phyloP scores from a whole-genome alignment of 768 basidiomycete genomes.

The Mycena amicta region DNA sequence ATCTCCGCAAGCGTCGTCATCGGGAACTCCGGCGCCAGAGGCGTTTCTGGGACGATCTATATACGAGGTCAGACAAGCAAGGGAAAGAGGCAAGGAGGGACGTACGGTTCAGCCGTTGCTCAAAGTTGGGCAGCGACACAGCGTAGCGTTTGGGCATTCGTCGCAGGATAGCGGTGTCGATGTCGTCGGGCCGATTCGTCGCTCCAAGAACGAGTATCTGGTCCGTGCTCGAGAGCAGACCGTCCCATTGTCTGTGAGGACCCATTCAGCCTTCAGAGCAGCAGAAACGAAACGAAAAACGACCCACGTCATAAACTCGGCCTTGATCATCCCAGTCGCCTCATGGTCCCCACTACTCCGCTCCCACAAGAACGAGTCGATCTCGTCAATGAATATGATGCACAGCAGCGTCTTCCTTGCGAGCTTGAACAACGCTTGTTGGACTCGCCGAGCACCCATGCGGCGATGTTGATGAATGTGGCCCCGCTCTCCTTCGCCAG shows the following conservation, averaged over 20 bases:
- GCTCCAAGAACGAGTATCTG: conserved; percentile 91
- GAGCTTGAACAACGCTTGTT: conserved; percentile 94
- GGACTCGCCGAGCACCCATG: conserved; percentile 82
- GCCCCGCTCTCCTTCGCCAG: conserved; percentile 97
- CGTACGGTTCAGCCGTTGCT: conserved; percentile 85
- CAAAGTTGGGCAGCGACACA: conserved; percentile 73
- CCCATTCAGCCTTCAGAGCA: neutral
- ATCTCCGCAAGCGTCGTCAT: conserved; percentile 63
- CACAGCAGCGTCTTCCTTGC: conserved; percentile 91
- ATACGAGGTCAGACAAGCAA: neutral
- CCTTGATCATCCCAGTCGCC: conserved; percentile 98
- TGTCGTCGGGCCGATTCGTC: conserved; percentile 93
- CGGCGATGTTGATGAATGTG: conserved; percentile 89
- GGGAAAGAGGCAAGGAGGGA: conserved; percentile 55
- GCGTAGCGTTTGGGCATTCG: conserved; percentile 98
- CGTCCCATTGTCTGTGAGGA: conserved; percentile 83
- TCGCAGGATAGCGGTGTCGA: conserved; percentile 82
- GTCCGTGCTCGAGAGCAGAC: conserved; percentile 77
- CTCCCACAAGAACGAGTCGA: conserved; percentile 92
- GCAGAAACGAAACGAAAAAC: neutral
- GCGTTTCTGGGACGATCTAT: conserved; percentile 85
- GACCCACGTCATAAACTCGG: conserved; percentile 30
- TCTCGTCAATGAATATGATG: conserved; percentile 99
- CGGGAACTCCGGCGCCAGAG: conserved; percentile 62
- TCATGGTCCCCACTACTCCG: conserved; percentile 90